phyloP scores from a whole-genome alignment of 2,329 filamentous ascomycete genomes.

The Proliferodiscus dingleyae region DNA sequence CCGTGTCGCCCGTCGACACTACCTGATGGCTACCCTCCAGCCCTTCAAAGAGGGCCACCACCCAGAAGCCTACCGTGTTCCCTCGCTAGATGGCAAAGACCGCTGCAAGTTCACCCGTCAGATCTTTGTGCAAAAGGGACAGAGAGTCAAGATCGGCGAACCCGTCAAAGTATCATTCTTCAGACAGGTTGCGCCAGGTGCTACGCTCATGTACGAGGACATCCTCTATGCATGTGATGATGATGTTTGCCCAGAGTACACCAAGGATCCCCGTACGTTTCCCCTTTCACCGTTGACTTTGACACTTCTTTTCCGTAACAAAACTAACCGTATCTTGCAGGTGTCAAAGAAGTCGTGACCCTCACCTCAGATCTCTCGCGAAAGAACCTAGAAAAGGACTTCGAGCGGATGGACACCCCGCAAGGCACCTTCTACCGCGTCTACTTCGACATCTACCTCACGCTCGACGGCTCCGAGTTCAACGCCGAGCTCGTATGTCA shows the following conservation, averaged over 20 bases:
- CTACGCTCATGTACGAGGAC: slow-evolving; percentile 99
- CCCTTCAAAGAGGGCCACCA: slow-evolving; percentile 99
- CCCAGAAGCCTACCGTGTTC: slow-evolving; percentile 95
- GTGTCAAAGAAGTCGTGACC: slow-evolving; percentile 98
- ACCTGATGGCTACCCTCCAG: slow-evolving; percentile 97
- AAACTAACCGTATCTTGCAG: slow-evolving; percentile 45
- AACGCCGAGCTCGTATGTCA: slow-evolving; percentile 98
- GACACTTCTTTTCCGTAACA: no score
- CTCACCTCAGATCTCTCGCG: slow-evolving; percentile 93
- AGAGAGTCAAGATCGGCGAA: slow-evolving; percentile 98
- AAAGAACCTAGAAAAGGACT: slow-evolving; percentile 98
- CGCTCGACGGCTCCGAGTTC: slow-evolving; percentile 94
- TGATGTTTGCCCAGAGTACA: slow-evolving; percentile 96
- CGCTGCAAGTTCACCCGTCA: slow-evolving; percentile 98
- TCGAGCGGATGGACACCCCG: slow-evolving; percentile 97
- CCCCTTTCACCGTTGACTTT: background rate
- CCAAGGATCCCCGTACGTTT: slow-evolving; percentile 94
- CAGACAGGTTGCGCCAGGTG: slow-evolving; percentile 92
- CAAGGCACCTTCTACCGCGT: slow-evolving; percentile 93
- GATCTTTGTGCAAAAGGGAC: slow-evolving; percentile 97
- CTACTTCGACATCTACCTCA: slow-evolving; percentile 79
- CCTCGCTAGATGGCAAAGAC: slow-evolving; percentile 93
- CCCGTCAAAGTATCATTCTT: slow-evolving; percentile 99
- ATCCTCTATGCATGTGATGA: slow-evolving; percentile 97
- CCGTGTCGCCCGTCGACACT: slow-evolving; percentile 93